Evolutionary conservation across 23 red algal genomes (phyloP), one percentile per base, ranked within the genome.

Genomic region (Gracilaria caudata): DNA sequence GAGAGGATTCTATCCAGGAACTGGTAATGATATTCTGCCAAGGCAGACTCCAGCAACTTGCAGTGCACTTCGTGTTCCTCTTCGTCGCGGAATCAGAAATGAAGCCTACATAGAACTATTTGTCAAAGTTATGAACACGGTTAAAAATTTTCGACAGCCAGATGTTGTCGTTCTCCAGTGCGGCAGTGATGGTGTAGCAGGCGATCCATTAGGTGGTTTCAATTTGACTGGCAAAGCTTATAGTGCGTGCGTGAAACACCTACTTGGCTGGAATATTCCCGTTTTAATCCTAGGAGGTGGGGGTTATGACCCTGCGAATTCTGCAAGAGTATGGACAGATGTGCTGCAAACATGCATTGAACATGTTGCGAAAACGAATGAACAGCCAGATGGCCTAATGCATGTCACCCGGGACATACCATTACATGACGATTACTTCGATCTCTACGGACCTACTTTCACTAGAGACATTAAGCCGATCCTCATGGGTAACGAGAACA

Each of bases 181-280:
- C 61, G 80, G 80, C 10, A 20, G 54, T 35, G 80, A 84, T 34
- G 60, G 80, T 35, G 56, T 68, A n/a, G 32, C 36, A 24, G 80
- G 80, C 8, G 80, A 84, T 70, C 80, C 80, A 34, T 44, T 84
- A 59, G 80, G 80, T 44, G 80, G 60, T 51, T 84, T 84, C 61
- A 84, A 84, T 20, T 35, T 84, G 36, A 84, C 58, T 59, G 80
- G 60, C 17, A n/a, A 64, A n/a, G 56, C 80, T 26, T 84, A 68
- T 36, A 64, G 41, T 64, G 36, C 41, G 3, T 64, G 80, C 45
- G 60, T 84, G 37, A 51, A 68, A 30, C 60, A 49, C 0, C 54
- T 84, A 1, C 80, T 84, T 13, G 54, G 37, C 20, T 84, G 29
- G 39, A 51, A 71, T 24, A 84, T 64, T 23, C 80, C 80, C 34